Base-by-base conservation (phyloP, 108 stramenopile genomes). In the Fragilariopsis cylindrus region DNA sequence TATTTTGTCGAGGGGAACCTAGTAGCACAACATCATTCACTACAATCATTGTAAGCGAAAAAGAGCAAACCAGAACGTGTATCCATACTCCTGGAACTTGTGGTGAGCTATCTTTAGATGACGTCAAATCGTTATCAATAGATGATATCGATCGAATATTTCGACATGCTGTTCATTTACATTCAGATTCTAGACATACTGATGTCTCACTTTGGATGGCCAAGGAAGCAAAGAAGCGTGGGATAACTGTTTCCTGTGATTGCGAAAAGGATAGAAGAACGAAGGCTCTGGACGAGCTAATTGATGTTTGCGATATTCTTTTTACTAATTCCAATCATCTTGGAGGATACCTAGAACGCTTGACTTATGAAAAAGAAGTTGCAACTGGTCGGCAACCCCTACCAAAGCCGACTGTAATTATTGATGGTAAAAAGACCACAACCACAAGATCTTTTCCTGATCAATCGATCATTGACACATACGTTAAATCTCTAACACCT, bases 191-290 rank as follows among this genome's bases (percentile, higher is more conserved):
- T 4, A 74, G 87, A 3, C 78, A 83, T 54, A 78, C 84, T 1
- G 79, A 78, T 15, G 82, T 71, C 2, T 57, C 87, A 8, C 53
- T 78, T 48, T 40, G 39, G 13, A 45, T 88, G 56, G 87, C 82
- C n/a, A 48, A 65, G 42, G 71, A 83, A 64, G 87, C 87, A 49
- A 71, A 69, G 18, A 30, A 49, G 46, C 69, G 84, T 16, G 76
- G 76, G 56, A 81, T 85, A 60, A 58, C 76, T 4, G 70, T 88
- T 40, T 82, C 81, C 5, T 56, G 76, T 11, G 87, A 88, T 62
- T 76, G 74, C 44, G 87, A 88, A 78, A 88, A 83, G 76, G 87
- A 85, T 71, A 79, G 87, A 16, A 21, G 74, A 39, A 52, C 62
- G n/a, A 40, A 43, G 19, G 63, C 57, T n/a, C 60, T 82, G 48